These are phyloP conservation scores for Asterella californica DNA, from an alignment of 225 moss, liverwort and hornwort genomes.

Conservation along the genomic window DNA sequence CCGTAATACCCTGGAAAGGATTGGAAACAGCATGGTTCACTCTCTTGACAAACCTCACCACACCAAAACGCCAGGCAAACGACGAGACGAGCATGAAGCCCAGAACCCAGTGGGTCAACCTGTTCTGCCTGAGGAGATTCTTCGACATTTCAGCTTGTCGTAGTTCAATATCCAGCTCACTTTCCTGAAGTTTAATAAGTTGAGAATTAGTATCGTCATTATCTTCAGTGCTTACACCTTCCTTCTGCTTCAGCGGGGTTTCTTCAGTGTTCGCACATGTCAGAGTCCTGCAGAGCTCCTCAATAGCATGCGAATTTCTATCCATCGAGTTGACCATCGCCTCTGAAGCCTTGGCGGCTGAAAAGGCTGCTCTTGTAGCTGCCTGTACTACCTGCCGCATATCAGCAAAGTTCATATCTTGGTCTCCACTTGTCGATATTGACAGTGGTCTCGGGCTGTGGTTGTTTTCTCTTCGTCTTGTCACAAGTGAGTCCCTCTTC, in stretches of 20 bases:
- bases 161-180: conserved; percentile 22
- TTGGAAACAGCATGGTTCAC: conserved; percentile 27
- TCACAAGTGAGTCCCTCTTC: conserved; percentile 7
- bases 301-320: conserved; percentile 40
- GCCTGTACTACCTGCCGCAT: conserved; percentile 28
- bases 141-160: conserved; percentile 30
- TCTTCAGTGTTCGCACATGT: not conserved
- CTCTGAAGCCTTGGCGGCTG: conserved; percentile 38
- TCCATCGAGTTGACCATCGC: conserved; percentile 23
- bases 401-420: conserved; percentile 22
- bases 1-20: conserved; percentile 32
- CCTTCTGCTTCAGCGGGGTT: not conserved
- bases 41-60: conserved; percentile 27
- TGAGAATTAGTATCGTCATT: not conserved
- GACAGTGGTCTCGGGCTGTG: conserved; percentile 2
- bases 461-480: not conserved
- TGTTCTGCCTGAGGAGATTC: conserved; percentile 31
- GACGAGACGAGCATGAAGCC: conserved; percentile 40
- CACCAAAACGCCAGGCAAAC: conserved; percentile 38
- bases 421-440: conserved; percentile 4
- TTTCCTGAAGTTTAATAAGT: conserved; percentile 1
- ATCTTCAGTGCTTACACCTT: not conserved
- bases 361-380: conserved; percentile 31
- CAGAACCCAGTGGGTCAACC: conserved; percentile 43
- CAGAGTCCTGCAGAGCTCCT: conserved; percentile 32